Evolutionary conservation across 2,329 filamentous ascomycete species (phyloP), one percentile per base, ranked within the genome.

Genomic region (Periconia sp.): DNA sequence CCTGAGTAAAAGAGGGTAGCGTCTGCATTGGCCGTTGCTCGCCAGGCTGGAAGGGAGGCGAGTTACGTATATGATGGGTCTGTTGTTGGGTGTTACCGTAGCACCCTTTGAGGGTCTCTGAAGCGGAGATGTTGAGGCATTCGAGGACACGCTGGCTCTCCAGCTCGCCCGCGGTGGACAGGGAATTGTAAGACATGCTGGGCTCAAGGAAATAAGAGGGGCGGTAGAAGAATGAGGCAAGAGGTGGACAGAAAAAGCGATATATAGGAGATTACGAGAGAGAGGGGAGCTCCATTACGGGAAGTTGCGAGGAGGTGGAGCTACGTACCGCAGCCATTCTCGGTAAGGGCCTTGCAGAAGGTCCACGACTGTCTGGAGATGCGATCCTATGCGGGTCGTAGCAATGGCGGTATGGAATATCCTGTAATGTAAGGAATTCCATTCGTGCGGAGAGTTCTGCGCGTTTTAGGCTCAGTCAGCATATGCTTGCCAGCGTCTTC

Each of bases 371-470:
- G 7, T 61, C 57, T 29, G 50, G 44, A 12, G 59, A 54, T 34
- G 57, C 48, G 61, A 68, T 65, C 40, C 53, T 63, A 48, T 52
- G 56, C 33, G 61, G 49, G 46, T 61, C 48, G 46, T 63, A 55
- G 50, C 50, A 58, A 29, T 65, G 61, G 41, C 62, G 64, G 29
- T 61, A 58, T 54, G 66, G 66, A 50, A 68, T 56, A 58, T 70
- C 66, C 52, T 68, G 65, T n/a, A 70, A 58, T 13, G 66, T 65
- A 36, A 70, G 65, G 50, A 66, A 69, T 57, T 70, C 66, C 66
- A 70, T 69, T 17, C 46, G 29, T 37, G 19, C 33, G 18, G 29
- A n/a, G 17, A 4, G 15, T 33, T n/a, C n/a, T 12, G 17, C 4
- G 11, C 30, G 23, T 28, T 25, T 31, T 29, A 16, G 22, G 43